phyloP scores from a whole-genome alignment of 306 rosid species.

The Trifolium dubium region DNA sequence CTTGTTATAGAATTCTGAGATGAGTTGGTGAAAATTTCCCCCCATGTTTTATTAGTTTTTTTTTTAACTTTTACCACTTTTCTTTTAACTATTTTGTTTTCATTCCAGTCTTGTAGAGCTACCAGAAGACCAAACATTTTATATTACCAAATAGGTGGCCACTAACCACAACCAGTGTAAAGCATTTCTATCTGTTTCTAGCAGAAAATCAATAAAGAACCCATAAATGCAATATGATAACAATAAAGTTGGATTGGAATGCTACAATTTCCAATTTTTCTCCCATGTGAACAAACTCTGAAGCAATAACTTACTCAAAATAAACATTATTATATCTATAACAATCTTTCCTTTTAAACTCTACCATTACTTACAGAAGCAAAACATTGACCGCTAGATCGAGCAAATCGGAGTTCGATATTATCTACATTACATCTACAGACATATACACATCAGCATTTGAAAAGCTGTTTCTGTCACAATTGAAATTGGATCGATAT shows the following conservation, averaged over 20 bases:
- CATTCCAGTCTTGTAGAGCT: neutral
- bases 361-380: neutral
- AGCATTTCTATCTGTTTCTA: neutral
- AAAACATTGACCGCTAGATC: conserved; percentile 6
- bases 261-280: neutral
- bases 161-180: neutral
- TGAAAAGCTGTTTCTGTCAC: neutral
- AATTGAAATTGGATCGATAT: neutral
- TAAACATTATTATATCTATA: neutral
- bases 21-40: no score
- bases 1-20: no score
- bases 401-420: neutral
- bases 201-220: conserved; percentile 5
- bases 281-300: neutral
- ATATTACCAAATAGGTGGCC: neutral
- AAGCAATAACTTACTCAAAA: neutral
- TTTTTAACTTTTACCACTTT: no score
- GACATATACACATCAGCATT: neutral
- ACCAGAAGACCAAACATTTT: neutral
- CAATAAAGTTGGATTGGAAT: neutral
- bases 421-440: neutral
- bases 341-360: neutral
- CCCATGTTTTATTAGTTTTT: no score
- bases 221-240: neutral
- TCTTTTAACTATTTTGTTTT: no score